Evolutionary conservation across 2,329 filamentous ascomycete species (phyloP).

Genomic region (Pseudogymnoascus sp.): DNA sequence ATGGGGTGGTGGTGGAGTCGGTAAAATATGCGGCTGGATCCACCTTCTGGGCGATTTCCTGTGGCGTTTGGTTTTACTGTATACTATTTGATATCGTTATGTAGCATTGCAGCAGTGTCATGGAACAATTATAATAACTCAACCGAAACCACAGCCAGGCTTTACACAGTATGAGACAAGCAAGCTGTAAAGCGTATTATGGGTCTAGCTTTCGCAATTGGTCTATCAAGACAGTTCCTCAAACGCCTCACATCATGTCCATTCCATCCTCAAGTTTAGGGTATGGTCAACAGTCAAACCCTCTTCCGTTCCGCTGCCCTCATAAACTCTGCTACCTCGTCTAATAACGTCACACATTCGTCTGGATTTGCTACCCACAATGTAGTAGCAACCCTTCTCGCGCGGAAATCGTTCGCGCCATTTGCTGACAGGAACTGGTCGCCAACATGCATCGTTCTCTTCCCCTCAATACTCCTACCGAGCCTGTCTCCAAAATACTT

Average conservation of each 20-base stretch:
- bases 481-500: conserved; percentile 60
- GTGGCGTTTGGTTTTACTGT: neutral
- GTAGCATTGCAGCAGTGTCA: neutral
- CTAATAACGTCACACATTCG: conserved; percentile 82
- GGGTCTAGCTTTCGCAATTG: neutral
- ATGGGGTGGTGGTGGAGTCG: neutral
- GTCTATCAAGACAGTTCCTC: neutral
- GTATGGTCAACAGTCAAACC: neutral
- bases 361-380: conserved; percentile 92
- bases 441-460: conserved; percentile 84
- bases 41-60: neutral
- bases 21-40: neutral
- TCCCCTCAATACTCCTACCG: conserved; percentile 48
- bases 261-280: neutral
- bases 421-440: conserved; percentile 87
- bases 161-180: neutral
- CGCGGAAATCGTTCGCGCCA: conserved; percentile 95
- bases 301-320: conserved; percentile 6
- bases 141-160: neutral
- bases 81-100: neutral
- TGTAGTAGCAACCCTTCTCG: conserved; percentile 81
- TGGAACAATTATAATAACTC: neutral
- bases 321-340: conserved; percentile 60
- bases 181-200: neutral
- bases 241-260: neutral